Evolutionary conservation across 148 eudicot species (phyloP), one percentile per base, ranked within the genome.

Genomic region (Arctostaphylos glauca): DNA sequence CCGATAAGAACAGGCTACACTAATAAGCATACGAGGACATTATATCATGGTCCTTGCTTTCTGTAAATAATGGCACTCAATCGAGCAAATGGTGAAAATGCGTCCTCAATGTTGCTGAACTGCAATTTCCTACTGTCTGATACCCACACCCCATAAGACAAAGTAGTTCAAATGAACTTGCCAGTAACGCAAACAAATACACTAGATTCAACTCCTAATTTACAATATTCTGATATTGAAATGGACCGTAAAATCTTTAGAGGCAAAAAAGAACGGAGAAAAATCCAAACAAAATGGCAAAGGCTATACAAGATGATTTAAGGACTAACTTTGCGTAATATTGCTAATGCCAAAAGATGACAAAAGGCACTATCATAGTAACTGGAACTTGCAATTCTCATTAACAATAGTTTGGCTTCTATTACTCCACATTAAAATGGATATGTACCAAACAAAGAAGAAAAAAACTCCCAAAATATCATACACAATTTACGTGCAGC

Each of bases 291-390:
- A 47, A 38, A 46, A 73, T 47, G 53, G 53, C 31, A 47, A 44
- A 47, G 23, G 75, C 50, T 71, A 44, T 16, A 71, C 9, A 71
- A 71, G 49, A n/a, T 47, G 77, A 38, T 18, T 74, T 74, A 19
- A 18, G 31, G 31, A n/a, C 74, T 13, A 70, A 44, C 48, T 14
- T 70, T 15, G 48, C 48, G 14, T 1, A 5, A 6, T 43, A 41
- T 41, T 70, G 48, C 10, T 9, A 70, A 14, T 43, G 74, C 48
- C 48, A 70, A 70, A 41, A 64, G 70, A 64, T 64, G 43, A 66
- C 43, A 66, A 66, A 66, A 70, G 48, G 76, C 76, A 72, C 23
- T 52, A 72, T 72, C 76, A 72, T 49, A 21, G 21, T 74, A 21
- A 74, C 2, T 74, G 43, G 71, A 25, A 62, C 68, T 58, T 47